Conservation (phyloP, 1,284 basidiomycete species). For the Papiliotrema fonsecae region DNA sequence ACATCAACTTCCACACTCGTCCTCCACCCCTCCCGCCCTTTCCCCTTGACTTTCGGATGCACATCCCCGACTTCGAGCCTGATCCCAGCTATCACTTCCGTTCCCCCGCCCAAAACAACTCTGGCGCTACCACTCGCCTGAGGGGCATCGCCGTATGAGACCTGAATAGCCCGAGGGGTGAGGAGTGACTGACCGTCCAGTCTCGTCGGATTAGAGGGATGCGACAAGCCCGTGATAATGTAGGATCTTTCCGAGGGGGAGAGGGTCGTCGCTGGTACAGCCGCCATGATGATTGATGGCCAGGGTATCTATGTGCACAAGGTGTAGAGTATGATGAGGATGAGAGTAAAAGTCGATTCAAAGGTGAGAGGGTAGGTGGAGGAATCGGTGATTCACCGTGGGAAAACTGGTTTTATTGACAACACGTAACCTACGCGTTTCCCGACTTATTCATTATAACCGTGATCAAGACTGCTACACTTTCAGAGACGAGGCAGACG, state of each 20-base stretch:
- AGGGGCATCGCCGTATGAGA: slow-evolving; percentile 43
- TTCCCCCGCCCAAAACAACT: slow-evolving; percentile 33
- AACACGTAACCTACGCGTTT: too few species aligned
- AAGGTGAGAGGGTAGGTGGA: neutral
- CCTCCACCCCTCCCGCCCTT: slow-evolving; percentile 27
- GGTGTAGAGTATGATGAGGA: too few species aligned
- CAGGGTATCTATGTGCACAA: too few species aligned
- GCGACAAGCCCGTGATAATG: slow-evolving; percentile 40
- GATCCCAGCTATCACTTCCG: slow-evolving; percentile 45
- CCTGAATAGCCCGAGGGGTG: slow-evolving; percentile 28
- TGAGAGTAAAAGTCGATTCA: slow-evolving; percentile 10
- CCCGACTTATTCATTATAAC: too few species aligned
- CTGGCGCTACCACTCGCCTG: slow-evolving; percentile 44
- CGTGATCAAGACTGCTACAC: too few species aligned
- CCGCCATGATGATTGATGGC: too few species aligned
- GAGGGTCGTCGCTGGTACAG: slow-evolving; percentile 18
- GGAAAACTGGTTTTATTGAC: neutral
- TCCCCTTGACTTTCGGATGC: slow-evolving; percentile 7
- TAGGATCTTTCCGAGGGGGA: slow-evolving; percentile 46
- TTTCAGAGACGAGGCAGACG: too few species aligned
- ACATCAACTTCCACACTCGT: slow-evolving; percentile 45
- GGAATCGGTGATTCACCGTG: neutral
- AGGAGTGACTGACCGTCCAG: slow-evolving; percentile 36
- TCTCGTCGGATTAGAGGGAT: slow-evolving; percentile 34
- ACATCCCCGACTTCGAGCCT: slow-evolving; percentile 42